These are phyloP conservation scores for Cardamine occulta DNA, from an alignment of 345 rosid species.

Conservation along the genomic window DNA sequence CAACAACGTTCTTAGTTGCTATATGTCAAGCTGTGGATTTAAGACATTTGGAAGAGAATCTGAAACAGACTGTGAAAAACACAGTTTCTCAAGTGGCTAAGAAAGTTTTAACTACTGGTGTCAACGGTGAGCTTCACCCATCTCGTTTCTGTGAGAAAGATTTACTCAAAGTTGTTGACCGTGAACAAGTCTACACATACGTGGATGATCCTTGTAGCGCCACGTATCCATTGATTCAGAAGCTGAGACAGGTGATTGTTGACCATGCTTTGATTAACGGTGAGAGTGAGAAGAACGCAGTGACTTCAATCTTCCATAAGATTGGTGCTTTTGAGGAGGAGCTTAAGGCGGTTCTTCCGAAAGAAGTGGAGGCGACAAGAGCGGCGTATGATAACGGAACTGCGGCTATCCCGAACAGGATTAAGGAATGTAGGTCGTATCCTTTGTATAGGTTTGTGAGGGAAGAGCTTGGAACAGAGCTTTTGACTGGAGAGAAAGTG, in stretches of 20 bases:
- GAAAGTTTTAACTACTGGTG: slow-evolving; percentile 52
- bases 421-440: slow-evolving; percentile 73
- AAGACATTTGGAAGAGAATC: slow-evolving; percentile 76
- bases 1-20: slow-evolving; percentile 65
- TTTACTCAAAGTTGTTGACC: slow-evolving; percentile 58
- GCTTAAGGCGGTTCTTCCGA: slow-evolving; percentile 54
- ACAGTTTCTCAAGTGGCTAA: slow-evolving; percentile 61
- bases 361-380: slow-evolving; percentile 65
- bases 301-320: slow-evolving; percentile 66
- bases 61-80: slow-evolving; percentile 59
- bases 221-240: slow-evolving; percentile 66
- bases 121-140: slow-evolving; percentile 69
- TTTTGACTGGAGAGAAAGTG: slow-evolving; percentile 68
- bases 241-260: slow-evolving; percentile 62
- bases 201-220: slow-evolving; percentile 70
- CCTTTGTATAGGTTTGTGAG: slow-evolving; percentile 71
- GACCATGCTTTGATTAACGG: slow-evolving; percentile 66
- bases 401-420: slow-evolving; percentile 56
- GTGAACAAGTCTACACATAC: slow-evolving; percentile 61
- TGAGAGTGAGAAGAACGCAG: slow-evolving; percentile 55
- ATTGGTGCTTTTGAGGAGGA: slow-evolving; percentile 66
- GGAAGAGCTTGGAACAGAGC: slow-evolving; percentile 56
- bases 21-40: slow-evolving; percentile 74
- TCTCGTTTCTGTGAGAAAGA: slow-evolving; percentile 72
- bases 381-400: slow-evolving; percentile 58